Conservation (phyloP, 2,329 filamentous ascomycete genomes). For the Hymenoscyphus fructigenus region DNA sequence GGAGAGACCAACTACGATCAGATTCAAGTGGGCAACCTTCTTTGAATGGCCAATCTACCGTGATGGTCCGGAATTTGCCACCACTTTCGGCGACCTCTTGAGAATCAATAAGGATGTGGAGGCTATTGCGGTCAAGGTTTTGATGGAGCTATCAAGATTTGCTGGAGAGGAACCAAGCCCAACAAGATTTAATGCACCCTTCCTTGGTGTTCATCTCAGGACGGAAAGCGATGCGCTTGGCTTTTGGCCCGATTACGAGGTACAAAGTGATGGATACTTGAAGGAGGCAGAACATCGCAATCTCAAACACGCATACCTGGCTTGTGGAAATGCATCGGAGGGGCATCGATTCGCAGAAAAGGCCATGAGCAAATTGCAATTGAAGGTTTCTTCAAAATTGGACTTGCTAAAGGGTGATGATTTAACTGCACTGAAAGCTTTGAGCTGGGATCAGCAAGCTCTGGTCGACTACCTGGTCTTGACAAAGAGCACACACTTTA, state of each 20-base stretch:
- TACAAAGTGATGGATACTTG: slow-evolving; percentile 44
- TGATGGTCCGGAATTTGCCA: slow-evolving; percentile 48
- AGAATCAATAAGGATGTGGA: slow-evolving; percentile 45
- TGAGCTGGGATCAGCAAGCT: slow-evolving; percentile 50
- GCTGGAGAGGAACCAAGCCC: slow-evolving; percentile 25
- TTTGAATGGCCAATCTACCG: slow-evolving; percentile 46
- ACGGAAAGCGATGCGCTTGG: slow-evolving; percentile 47
- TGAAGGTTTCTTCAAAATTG: slow-evolving; percentile 44
- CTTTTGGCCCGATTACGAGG: slow-evolving; percentile 47
- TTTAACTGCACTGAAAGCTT: slow-evolving; percentile 34
- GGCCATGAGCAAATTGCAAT: slow-evolving; percentile 36
- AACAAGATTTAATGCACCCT: slow-evolving; percentile 22
- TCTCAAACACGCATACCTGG: slow-evolving; percentile 45
- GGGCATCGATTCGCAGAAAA: slow-evolving; percentile 40
- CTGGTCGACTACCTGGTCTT: slow-evolving; percentile 53
- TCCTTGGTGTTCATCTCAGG: slow-evolving; percentile 47
- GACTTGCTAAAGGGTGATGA: slow-evolving; percentile 44
- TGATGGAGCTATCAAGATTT: slow-evolving; percentile 38
- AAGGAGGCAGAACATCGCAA: slow-evolving; percentile 35
- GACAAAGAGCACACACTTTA: slow-evolving; percentile 44
- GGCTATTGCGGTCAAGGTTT: slow-evolving; percentile 40
- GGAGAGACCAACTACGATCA: slow-evolving; percentile 24
- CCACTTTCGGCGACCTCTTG: slow-evolving; percentile 44
- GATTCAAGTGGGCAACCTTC: slow-evolving; percentile 33
- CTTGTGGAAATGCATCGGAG: slow-evolving; percentile 46